These are phyloP conservation scores for Emmonsia crescens DNA, from an alignment of 2,329 filamentous ascomycete genomes.

Conservation along the genomic window DNA sequence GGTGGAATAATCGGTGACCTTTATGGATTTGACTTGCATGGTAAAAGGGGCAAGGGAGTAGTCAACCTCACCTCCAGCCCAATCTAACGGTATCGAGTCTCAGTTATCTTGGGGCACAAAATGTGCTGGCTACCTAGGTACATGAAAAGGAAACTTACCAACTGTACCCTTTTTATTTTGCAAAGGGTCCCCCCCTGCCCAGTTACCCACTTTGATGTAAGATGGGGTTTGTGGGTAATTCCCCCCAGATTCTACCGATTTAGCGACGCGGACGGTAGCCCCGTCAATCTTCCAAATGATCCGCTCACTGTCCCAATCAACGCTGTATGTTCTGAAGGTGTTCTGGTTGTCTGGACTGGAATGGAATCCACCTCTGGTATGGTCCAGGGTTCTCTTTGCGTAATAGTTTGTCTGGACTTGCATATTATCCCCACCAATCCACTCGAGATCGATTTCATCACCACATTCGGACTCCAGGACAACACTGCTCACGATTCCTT, in stretches of 20 bases:
- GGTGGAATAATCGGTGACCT: conserved; percentile 46
- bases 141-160: neutral
- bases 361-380: conserved; percentile 76
- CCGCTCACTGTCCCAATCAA: conserved; percentile 56
- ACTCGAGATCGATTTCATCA: conserved; percentile 84
- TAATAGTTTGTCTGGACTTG: conserved; percentile 79
- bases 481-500: conserved; percentile 81
- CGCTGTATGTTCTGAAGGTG: conserved; percentile 34
- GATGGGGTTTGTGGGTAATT: conserved; percentile 63
- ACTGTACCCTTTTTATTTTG: conserved; percentile 17
- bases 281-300: conserved; percentile 57
- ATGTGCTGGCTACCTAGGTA: neutral
- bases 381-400: conserved; percentile 75
- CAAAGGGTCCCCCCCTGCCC: conserved; percentile 49
- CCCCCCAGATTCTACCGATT: conserved; percentile 46
- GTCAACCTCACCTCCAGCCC: conserved; percentile 4
- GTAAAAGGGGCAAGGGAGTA: conserved; percentile 49
- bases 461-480: conserved; percentile 86
- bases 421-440: conserved; percentile 23
- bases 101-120: neutral
- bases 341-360: conserved; percentile 46
- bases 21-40: conserved; percentile 59
- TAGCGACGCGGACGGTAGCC: conserved; percentile 49
- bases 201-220: conserved; percentile 58
- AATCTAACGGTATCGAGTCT: conserved; percentile 1